Percentiles rank a stretch among this genome's conserved stretches.
phyloP scores from a whole-genome alignment of 2,329 filamentous ascomycete genomes.

The Myriosclerotinia curreyana region DNA sequence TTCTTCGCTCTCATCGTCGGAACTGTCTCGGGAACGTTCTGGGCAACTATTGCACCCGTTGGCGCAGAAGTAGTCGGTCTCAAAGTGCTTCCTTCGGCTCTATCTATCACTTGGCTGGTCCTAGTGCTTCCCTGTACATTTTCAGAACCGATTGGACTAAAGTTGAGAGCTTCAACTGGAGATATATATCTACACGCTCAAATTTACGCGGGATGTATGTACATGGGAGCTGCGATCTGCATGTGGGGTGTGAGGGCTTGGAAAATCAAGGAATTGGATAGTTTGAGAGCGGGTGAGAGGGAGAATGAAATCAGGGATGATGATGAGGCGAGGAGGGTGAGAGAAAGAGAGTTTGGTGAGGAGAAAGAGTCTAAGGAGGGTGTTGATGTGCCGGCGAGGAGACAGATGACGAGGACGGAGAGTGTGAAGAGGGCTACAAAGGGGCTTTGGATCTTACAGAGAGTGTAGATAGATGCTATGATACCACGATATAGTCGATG shows the following conservation, averaged over 20 bases:
- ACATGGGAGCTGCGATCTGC: conserved; percentile 53
- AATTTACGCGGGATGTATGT: conserved; percentile 60
- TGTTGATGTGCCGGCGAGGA: background rate
- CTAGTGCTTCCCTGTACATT: conserved; percentile 70
- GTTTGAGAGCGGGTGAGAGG: conserved; percentile 26
- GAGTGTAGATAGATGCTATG: background rate
- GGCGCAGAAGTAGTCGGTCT: conserved; percentile 72
- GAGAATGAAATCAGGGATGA: conserved; percentile 29
- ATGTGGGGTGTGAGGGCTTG: conserved; percentile 55
- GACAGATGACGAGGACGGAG: conserved; percentile 15
- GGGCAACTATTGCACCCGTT: conserved; percentile 22
- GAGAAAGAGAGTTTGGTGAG: background rate
- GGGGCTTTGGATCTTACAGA: conserved; percentile 19
- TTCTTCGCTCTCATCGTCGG: conserved; percentile 68
- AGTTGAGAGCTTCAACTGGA: conserved; percentile 49
- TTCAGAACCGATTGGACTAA: conserved; percentile 56
- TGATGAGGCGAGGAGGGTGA: conserved; percentile 24
- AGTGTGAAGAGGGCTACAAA: conserved; percentile 20
- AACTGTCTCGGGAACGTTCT: conserved; percentile 59
- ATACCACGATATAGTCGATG: too few species aligned
- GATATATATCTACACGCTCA: conserved; percentile 56
- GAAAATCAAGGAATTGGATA: conserved; percentile 56
- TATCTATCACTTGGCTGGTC: conserved; percentile 70
- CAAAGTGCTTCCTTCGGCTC: conserved; percentile 61
- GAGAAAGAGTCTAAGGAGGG: background rate